phyloP scores from a whole-genome alignment of 139 green algal species.

The Picochlorum costavermella region DNA sequence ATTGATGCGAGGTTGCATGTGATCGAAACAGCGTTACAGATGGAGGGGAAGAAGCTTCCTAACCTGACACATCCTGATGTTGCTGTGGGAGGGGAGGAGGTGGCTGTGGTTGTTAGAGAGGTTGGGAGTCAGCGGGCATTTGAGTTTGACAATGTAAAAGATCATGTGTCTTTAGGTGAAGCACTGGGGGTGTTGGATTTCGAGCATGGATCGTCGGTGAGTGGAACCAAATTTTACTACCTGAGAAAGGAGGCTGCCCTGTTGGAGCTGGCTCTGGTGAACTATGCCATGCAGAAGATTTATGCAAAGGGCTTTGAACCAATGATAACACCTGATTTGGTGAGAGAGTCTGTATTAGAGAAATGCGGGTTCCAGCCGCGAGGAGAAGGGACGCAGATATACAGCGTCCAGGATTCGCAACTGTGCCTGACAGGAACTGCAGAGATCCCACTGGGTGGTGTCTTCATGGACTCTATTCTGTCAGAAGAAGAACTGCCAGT shows the following conservation, averaged over 20 bases:
- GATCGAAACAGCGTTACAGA: slow-evolving; percentile 72
- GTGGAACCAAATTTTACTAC: slow-evolving; percentile 91
- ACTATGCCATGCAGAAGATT: slow-evolving; percentile 66
- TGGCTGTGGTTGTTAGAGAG: slow-evolving; percentile 34
- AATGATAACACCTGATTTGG: slow-evolving; percentile 90
- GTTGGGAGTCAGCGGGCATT: slow-evolving; percentile 54
- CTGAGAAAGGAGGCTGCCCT: slow-evolving; percentile 80
- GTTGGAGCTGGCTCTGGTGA: slow-evolving; percentile 93
- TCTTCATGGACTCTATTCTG: slow-evolving; percentile 87
- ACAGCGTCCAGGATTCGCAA: slow-evolving; percentile 64
- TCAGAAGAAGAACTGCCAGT: slow-evolving; percentile 79
- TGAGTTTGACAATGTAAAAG: slow-evolving; percentile 48
- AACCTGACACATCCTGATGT: slow-evolving; percentile 83
- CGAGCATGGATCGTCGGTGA: slow-evolving; percentile 70
- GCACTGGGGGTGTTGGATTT: slow-evolving; percentile 79
- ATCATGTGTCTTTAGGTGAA: slow-evolving; percentile 76
- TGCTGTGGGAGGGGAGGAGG: slow-evolving; percentile 77
- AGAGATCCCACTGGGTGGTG: slow-evolving; percentile 85
- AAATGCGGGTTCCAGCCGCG: slow-evolving; percentile 98
- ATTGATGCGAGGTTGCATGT: slow-evolving; percentile 54
- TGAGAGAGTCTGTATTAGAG: slow-evolving; percentile 80
- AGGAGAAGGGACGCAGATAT: slow-evolving; percentile 89
- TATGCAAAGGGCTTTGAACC: slow-evolving; percentile 73
- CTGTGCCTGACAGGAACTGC: slow-evolving; percentile 93
- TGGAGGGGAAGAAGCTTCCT: slow-evolving; percentile 82